phyloP scores from a whole-genome alignment of 129 eudicot genomes.

The Artemisia annua region DNA sequence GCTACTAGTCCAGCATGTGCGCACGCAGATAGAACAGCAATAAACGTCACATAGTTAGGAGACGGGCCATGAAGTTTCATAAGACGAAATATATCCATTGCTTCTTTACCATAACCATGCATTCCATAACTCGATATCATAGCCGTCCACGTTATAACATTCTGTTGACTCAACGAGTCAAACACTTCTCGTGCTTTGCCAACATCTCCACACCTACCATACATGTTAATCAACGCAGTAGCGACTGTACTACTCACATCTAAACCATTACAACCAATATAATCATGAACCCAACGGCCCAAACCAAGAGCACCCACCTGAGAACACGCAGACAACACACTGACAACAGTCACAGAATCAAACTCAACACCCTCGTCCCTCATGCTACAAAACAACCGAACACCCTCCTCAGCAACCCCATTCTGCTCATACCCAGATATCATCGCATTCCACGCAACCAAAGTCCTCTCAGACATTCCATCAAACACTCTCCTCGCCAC shows the following conservation, averaged over 20 bases:
- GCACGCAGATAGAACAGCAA: slow-evolving; percentile 59
- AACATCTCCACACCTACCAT: slow-evolving; percentile 60
- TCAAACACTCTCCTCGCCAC: slow-evolving; percentile 51
- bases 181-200: slow-evolving; percentile 54
- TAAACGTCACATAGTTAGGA: slow-evolving; percentile 58
- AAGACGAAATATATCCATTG: slow-evolving; percentile 43
- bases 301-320: slow-evolving; percentile 49
- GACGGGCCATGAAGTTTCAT: slow-evolving; percentile 46
- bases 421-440: slow-evolving; percentile 65
- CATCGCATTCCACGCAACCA: slow-evolving; percentile 64
- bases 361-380: slow-evolving; percentile 34
- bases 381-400: slow-evolving; percentile 45
- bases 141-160: slow-evolving; percentile 66
- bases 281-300: slow-evolving; percentile 59
- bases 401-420: slow-evolving; percentile 46
- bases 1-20: slow-evolving; percentile 59
- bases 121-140: slow-evolving; percentile 65
- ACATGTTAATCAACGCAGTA: slow-evolving; percentile 57
- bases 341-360: slow-evolving; percentile 49
- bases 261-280: slow-evolving; percentile 17
- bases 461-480: slow-evolving; percentile 46
- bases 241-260: slow-evolving; percentile 37
- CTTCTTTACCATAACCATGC: slow-evolving; percentile 62
- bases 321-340: slow-evolving; percentile 61
- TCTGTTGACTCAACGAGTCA: slow-evolving; percentile 37